These are phyloP conservation scores for Erodium chrysanthum DNA, from an alignment of 441 rosid genomes.

Conservation along the genomic window DNA sequence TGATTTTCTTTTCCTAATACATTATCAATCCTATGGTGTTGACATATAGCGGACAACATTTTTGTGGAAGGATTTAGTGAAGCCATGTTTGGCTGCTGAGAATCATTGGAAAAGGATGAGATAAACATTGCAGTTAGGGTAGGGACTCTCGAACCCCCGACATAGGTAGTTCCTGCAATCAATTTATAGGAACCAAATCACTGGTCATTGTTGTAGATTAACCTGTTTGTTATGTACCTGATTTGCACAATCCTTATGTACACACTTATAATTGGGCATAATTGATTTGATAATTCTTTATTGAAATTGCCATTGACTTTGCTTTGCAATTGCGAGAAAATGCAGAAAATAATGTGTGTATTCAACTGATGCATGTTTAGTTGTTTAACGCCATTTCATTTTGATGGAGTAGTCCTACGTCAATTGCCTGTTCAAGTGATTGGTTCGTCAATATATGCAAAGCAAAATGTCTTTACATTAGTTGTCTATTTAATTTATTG, in stretches of 20 bases:
- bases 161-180: neutral
- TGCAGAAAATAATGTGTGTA: too few relatives aligned
- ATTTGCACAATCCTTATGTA: too few relatives aligned
- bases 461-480: too few relatives aligned
- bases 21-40: neutral
- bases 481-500: too few relatives aligned
- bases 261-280: too few relatives aligned
- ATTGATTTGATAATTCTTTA: neutral
- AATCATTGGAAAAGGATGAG: neutral
- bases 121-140: neutral
- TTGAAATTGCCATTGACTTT: neutral
- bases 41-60: neutral
- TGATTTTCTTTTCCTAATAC: neutral
- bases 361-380: neutral
- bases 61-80: too few relatives aligned
- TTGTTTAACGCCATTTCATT: neutral
- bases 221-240: too few relatives aligned
- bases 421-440: neutral
- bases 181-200: neutral
- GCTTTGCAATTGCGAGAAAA: too few relatives aligned
- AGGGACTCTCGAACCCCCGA: neutral
- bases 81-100: constrained; percentile 1
- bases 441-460: neutral
- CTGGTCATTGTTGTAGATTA: too few relatives aligned
- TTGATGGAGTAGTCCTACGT: neutral